phyloP scores from a whole-genome alignment of 345 rosid genomes.

The Corymbia maculata region DNA sequence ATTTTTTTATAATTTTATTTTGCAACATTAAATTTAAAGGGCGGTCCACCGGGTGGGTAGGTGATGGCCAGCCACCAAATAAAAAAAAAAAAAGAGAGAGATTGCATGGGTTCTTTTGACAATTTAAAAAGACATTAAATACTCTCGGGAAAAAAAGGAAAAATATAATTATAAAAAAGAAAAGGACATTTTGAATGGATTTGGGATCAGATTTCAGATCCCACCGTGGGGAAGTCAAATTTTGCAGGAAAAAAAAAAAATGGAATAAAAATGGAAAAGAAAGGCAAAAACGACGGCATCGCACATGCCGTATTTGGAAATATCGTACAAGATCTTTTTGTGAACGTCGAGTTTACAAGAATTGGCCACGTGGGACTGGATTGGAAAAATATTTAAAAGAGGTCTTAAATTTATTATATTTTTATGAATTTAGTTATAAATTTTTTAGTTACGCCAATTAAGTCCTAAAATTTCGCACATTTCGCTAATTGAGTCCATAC shows the following conservation, averaged over 20 bases:
- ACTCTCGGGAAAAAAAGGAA: background rate
- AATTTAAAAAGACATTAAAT: too few relatives aligned
- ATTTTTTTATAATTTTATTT: too few relatives aligned
- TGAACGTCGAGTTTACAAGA: background rate
- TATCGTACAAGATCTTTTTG: background rate
- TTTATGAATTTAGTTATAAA: fast-evolving
- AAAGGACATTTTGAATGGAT: background rate
- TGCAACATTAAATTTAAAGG: background rate
- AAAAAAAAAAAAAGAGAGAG: background rate
- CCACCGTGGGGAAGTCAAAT: background rate
- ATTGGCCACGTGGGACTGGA: background rate
- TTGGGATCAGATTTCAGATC: background rate
- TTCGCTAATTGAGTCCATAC: fast-evolving
- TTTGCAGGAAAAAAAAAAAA: background rate
- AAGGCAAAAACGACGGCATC: background rate
- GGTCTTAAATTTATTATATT: too few relatives aligned
- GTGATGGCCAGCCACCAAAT: background rate
- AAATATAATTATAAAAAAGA: too few relatives aligned
- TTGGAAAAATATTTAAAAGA: background rate
- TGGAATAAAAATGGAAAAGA: too few relatives aligned
- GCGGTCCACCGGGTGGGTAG: background rate
- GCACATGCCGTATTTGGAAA: background rate
- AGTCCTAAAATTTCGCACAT: fast-evolving
- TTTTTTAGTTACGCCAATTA: fast-evolving
- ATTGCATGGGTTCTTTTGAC: background rate